Conservation (phyloP, 495 filamentous ascomycete genomes). For the Baudoinia panamericana region DNA sequence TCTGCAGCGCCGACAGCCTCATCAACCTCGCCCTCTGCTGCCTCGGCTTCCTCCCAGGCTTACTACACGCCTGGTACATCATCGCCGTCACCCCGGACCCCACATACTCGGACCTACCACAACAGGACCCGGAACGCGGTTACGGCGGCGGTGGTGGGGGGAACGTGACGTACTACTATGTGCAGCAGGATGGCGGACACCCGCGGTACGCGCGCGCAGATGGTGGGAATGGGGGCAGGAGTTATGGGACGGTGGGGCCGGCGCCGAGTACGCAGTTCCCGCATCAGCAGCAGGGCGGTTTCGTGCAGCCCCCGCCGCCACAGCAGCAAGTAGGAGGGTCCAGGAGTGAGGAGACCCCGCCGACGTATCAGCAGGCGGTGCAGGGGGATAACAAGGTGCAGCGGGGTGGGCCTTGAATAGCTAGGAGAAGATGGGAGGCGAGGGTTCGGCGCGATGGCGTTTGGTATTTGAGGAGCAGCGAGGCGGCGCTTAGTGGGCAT, state of each 20-base stretch:
- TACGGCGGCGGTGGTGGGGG: slow-evolving; percentile 32
- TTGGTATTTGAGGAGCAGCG: no score
- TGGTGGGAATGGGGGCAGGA: slow-evolving; percentile 1
- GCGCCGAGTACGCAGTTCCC: slow-evolving; percentile 22
- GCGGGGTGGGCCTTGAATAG: no score
- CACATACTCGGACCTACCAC: slow-evolving; percentile 48
- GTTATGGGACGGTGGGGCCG: slow-evolving; percentile 26
- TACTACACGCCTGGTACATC: slow-evolving; percentile 97
- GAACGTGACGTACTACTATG: slow-evolving; percentile 33
- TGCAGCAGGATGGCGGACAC: slow-evolving; percentile 31
- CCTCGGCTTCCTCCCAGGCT: slow-evolving; percentile 81
- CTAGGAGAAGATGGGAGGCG: no score
- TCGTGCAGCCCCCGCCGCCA: slow-evolving; percentile 18
- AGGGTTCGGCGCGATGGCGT: no score
- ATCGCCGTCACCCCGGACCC: slow-evolving; percentile 78
- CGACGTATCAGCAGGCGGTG: slow-evolving; percentile 75
- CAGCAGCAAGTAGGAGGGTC: slow-evolving; percentile 16
- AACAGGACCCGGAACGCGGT: slow-evolving; percentile 41
- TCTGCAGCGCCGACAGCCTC: slow-evolving; percentile 84
- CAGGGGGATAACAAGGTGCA: slow-evolving; percentile 84
- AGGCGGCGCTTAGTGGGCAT: no score
- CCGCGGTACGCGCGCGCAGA: slow-evolving; percentile 9
- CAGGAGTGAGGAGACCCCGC: slow-evolving; percentile 38
- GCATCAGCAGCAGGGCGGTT: slow-evolving; percentile 23
- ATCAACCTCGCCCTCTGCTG: slow-evolving; percentile 86